A percentile compares a stretch with the other conserved stretches of the same genome.
These are phyloP conservation scores for Tripterygium wilfordii DNA, from an alignment of 177 flowering plant species.

Conservation along the genomic window DNA sequence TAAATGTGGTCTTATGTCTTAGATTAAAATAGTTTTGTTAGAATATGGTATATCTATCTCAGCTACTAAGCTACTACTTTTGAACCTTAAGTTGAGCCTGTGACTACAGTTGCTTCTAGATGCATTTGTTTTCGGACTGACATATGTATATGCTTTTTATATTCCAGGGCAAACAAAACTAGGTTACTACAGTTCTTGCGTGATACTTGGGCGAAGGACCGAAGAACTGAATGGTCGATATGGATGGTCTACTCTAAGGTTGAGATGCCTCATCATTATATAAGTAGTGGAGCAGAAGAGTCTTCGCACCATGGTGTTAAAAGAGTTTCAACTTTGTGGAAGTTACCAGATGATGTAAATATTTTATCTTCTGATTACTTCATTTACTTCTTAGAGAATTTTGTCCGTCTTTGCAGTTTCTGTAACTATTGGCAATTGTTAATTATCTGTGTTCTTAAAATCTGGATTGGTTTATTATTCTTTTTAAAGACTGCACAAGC, in stretches of 20 bases:
- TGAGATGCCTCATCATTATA: constrained; percentile 81
- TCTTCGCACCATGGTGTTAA: constrained; percentile 40
- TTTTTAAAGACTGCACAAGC: constrained; percentile 65
- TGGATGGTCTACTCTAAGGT: constrained; percentile 99
- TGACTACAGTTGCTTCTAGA: no score
- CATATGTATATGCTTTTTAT: constrained; percentile 12
- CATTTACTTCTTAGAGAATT: no score
- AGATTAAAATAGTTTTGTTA: no score
- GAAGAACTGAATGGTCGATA: constrained; percentile 97
- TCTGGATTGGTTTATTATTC: no score
- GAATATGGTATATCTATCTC: no score
- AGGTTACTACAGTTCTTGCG: constrained; percentile 66
- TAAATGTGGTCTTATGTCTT: no score
- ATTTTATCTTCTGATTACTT: no score
- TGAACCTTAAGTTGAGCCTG: no score
- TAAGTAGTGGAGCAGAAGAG: constrained; percentile 61
- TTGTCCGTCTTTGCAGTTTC: no score
- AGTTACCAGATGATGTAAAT: constrained; percentile 65
- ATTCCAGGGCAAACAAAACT: constrained; percentile 55
- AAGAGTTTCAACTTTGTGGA: constrained; percentile 46
- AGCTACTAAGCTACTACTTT: no score
- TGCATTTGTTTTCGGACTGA: neutral
- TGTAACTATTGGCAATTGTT: no score
- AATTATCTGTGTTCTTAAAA: no score
- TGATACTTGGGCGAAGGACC: constrained; percentile 80